phyloP scores from a whole-genome alignment of 108 stramenopile species.

The Cyclostephanos invisitatus region DNA sequence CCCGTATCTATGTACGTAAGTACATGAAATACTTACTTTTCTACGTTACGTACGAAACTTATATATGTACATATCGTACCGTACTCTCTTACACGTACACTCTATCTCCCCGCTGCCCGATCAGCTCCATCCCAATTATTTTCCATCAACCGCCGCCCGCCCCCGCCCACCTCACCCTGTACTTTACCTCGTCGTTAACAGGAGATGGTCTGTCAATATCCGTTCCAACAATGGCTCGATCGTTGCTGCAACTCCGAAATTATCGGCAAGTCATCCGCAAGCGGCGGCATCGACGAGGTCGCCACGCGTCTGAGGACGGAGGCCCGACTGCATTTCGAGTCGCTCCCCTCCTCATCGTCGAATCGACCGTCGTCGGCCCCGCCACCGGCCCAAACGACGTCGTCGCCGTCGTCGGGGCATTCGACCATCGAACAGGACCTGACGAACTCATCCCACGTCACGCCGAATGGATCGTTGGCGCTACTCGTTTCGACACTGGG shows the following conservation, averaged over 20 bases:
- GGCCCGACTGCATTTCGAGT: conserved; percentile 31
- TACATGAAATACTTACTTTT: no score
- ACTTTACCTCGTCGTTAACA: no score
- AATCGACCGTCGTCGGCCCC: neutral
- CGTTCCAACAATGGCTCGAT: conserved; percentile 42
- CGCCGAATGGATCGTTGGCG: conserved; percentile 51
- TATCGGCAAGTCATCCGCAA: neutral
- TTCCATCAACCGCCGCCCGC: no score
- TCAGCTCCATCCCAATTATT: no score
- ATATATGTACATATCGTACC: no score
- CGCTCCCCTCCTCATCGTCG: conserved; percentile 20
- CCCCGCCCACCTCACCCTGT: no score
- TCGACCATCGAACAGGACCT: conserved; percentile 39
- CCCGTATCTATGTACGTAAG: no score
- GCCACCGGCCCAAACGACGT: neutral
- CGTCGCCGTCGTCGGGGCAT: neutral
- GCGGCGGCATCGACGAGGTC: conserved; percentile 12
- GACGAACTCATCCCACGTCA: conserved; percentile 28
- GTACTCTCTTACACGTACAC: no score
- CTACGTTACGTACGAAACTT: no score
- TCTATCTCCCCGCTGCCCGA: no score
- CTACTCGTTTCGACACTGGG: conserved; percentile 36
- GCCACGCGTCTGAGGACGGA: conserved; percentile 25
- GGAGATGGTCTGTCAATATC: conserved; percentile 11
- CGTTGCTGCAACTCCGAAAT: conserved; percentile 29